These are phyloP conservation scores for Abelmoschus esculentus DNA, from an alignment of 345 rosid species.

Conservation along the genomic window DNA sequence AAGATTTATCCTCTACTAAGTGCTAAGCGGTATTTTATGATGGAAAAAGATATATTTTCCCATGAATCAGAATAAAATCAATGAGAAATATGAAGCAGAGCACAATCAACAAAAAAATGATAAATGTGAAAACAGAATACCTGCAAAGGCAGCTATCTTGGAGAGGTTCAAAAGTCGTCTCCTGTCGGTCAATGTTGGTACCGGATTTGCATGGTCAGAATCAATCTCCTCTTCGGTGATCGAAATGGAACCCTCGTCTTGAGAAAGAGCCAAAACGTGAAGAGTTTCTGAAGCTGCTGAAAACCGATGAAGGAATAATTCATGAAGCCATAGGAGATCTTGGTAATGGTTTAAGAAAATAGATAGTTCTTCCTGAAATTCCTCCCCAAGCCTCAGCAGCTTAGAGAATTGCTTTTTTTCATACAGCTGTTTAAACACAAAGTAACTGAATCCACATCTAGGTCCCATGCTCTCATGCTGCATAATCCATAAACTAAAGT, in stretches of 20 bases:
- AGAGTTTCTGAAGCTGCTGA: slow-evolving; percentile 84
- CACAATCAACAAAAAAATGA: neutral
- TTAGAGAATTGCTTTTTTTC: slow-evolving; percentile 59
- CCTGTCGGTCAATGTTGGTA: slow-evolving; percentile 57
- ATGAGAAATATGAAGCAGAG: neutral
- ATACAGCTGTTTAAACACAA: slow-evolving; percentile 68
- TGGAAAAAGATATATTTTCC: neutral
- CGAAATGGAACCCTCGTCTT: slow-evolving; percentile 34
- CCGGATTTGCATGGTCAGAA: slow-evolving; percentile 19
- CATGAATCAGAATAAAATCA: neutral
- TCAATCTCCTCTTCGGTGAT: slow-evolving; percentile 37
- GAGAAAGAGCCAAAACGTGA: slow-evolving; percentile 68
- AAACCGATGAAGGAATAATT: slow-evolving; percentile 76
- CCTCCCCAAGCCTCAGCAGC: slow-evolving; percentile 93
- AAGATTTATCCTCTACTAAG: neutral
- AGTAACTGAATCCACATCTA: slow-evolving; percentile 85
- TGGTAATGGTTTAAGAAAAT: slow-evolving; percentile 59
- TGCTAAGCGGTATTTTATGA: neutral
- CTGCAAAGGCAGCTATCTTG: slow-evolving; percentile 80
- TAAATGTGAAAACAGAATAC: slow-evolving; percentile 20
- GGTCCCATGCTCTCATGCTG: slow-evolving; percentile 92
- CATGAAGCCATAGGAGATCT: slow-evolving; percentile 81
- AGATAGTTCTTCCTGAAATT: slow-evolving; percentile 70
- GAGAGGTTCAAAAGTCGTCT: slow-evolving; percentile 73
- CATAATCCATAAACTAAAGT: slow-evolving; percentile 13